These are phyloP conservation scores for Candida coleopterorum DNA, from an alignment of 805 yeast species.

Conservation along the genomic window DNA sequence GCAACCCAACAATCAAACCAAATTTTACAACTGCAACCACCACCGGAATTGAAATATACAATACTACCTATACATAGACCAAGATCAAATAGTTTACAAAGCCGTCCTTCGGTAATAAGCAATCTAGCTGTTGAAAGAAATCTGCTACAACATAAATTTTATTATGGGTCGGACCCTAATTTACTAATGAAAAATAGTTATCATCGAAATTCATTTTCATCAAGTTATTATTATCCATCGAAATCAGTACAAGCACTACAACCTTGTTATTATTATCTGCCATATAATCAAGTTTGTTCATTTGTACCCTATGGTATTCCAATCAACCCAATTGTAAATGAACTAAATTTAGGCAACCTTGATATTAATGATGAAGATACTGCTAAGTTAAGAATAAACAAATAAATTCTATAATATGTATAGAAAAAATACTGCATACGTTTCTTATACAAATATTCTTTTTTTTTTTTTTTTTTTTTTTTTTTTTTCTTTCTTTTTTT, in stretches of 20 bases:
- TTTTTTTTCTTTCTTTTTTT: neutral
- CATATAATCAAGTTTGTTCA: no score
- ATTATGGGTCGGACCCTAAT: slow-evolving; percentile 15
- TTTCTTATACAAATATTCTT: no score
- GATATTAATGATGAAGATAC: neutral
- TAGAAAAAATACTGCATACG: neutral
- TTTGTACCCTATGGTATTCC: neutral
- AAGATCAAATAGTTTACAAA: neutral
- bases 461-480: no score
- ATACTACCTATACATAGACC: neutral
- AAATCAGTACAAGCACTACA: no score
- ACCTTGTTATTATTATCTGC: slow-evolving; percentile 1
- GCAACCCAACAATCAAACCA: slow-evolving; percentile 20
- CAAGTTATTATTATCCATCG: no score
- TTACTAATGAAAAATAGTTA: neutral
- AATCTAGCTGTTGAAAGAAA: slow-evolving; percentile 29
- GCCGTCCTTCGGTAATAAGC: slow-evolving; percentile 14
- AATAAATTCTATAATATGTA: neutral
- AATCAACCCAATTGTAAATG: neutral
- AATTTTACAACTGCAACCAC: no score
- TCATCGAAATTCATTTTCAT: no score
- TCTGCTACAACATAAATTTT: slow-evolving; percentile 27
- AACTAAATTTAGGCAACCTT: no score
- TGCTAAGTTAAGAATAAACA: no score
- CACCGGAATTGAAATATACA: neutral